Evolutionary conservation across 2,329 filamentous ascomycete genomes (phyloP).

Genomic region (Cladosporium sp.): DNA sequence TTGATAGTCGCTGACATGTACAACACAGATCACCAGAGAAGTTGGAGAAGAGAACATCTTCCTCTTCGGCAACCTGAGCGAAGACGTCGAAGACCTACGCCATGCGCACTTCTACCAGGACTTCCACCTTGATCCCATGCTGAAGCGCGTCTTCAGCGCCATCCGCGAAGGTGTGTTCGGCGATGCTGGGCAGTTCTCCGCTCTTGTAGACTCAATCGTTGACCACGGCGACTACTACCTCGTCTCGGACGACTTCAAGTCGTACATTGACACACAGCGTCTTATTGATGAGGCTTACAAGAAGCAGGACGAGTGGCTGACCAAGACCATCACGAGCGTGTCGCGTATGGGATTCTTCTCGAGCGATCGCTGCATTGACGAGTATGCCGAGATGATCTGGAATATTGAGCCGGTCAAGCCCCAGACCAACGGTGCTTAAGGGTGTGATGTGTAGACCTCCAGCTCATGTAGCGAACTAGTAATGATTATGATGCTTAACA

Average conservation of each 20-base stretch:
- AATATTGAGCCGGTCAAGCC: slow-evolving; percentile 74
- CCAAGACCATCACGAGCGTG: slow-evolving; percentile 84
- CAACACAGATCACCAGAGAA: slow-evolving; percentile 78
- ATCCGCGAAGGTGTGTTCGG: slow-evolving; percentile 82
- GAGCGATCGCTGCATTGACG: slow-evolving; percentile 89
- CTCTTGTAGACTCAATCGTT: slow-evolving; percentile 76
- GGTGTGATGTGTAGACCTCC: neutral
- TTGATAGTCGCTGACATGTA: neutral
- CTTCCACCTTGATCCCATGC: slow-evolving; percentile 70
- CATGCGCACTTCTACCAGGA: slow-evolving; percentile 81
- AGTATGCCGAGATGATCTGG: slow-evolving; percentile 97
- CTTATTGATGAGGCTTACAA: slow-evolving; percentile 89
- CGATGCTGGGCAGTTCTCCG: slow-evolving; percentile 70
- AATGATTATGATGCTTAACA: neutral
- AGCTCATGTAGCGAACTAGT: neutral
- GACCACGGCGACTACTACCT: slow-evolving; percentile 97
- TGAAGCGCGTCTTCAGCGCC: slow-evolving; percentile 75
- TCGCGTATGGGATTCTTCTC: slow-evolving; percentile 97
- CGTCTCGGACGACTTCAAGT: slow-evolving; percentile 94
- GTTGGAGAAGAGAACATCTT: slow-evolving; percentile 97
- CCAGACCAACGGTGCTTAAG: slow-evolving; percentile 10
- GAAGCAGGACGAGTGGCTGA: slow-evolving; percentile 88
- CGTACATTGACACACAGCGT: slow-evolving; percentile 84
- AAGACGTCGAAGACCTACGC: slow-evolving; percentile 94
- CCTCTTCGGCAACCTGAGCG: slow-evolving; percentile 91